Base-by-base conservation (phyloP, 164 flowering plant genomes). In the Dillenia turbinata region DNA sequence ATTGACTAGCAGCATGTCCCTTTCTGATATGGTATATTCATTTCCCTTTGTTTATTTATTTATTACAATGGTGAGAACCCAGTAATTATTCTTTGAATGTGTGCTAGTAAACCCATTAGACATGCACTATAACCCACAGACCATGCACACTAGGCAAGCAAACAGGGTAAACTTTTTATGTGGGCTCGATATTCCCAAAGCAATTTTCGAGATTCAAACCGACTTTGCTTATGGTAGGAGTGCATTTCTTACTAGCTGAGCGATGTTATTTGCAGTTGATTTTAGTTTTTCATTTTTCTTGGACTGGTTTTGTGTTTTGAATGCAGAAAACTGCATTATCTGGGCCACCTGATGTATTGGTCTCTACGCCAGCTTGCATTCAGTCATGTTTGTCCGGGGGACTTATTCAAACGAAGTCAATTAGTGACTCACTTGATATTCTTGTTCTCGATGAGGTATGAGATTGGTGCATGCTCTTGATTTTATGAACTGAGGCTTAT, bases 391-490 rank as follows among this genome's bases (percentile, higher is more conserved):
- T 94, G 64, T 82, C 91, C 1, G 52, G 73, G 55, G 86, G 84
- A 40, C 77, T 70, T 15, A 81, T 91, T 63, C 83, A 78, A 52
- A 43, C 88, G 40, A 48, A 73, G 52, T 73, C 85, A 16, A 70
- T 94, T 65, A 78, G 65, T 58, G 85, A 81, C 10, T 87, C 92
- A 47, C 90, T 91, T 56, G 83, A 89, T 10, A 72, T 84, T 48
- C 86, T 94, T 52, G 77, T 94, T 67, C 87, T 94, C 53, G 99
- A 94, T 64, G 99, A 94, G 99, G 99, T 94, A 57, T 49, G 54
- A 26, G 8, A 16, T 61, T 57, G 52, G 49, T 52, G 26, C 40
- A 33, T 33, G 40, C 40, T 33, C 40, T 12, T 17, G 19, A 10
- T 15, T 57, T 40, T 17, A 13, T 8, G 17, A 15, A 14, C 14